Evolutionary conservation across 805 yeast genomes (phyloP), one percentile per base, ranked within the genome.

Genomic region (Candida xiaguanensis): DNA sequence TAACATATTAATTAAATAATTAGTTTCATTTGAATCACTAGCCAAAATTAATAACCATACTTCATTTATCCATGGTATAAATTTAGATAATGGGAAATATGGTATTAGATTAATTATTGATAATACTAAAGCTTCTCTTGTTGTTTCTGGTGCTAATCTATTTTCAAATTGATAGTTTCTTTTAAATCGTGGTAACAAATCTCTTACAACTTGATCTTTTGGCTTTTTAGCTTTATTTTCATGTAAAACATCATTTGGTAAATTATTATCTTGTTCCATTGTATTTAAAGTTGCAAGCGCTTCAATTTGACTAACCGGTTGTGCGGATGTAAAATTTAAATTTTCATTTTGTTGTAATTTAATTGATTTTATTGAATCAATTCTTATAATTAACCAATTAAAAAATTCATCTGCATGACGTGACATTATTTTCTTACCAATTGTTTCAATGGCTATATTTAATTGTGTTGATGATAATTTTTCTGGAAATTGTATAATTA

Each of bases 401-500:
- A 78, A 49, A 24, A 79, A 62, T 38, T 64, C 61, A 39, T 61
- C 63, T 1, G 52, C 59, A 1, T 58, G 49, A 9, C 44, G 46
- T 0, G 65, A 52, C 37, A 68, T 45, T 15, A 63, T 45, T 36
- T 57, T 59, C 43, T 71, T 67, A 0, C 84, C 77, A 20, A 81
- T 58, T 1, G 80, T 71, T 47, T 72, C 79, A 14, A 78, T 59
- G 0, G 85, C 87, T 15, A 80, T 65, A 17, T 67, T 65, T 15
- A 80, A 59, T 51, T 83, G 91, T 7, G 56, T 52, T 3, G 78
- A 59, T 0, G 85, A 75, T 14, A 84, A 49, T 1, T 67, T 50
- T 0, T 44, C 43, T 0, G 91, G 91, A 49, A 80, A 84, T 43
- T 82, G 83, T 2, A 56, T 45, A 7, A 76, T 50, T 1, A 78